Base-by-base conservation (phyloP, 306 rosid genomes). In the Dryas alaskensis region DNA sequence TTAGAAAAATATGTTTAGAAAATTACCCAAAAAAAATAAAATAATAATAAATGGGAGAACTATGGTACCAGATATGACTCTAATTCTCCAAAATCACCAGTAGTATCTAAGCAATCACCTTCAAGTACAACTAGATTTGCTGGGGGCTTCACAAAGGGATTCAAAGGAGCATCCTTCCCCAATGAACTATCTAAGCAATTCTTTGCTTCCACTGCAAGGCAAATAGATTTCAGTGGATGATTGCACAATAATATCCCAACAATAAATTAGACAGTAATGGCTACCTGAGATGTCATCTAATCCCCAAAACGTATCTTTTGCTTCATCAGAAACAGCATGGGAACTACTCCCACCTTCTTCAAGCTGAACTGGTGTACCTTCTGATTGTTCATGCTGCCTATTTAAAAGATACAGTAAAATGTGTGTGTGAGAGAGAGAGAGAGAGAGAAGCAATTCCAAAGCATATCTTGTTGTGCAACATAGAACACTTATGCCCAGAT, bases 81-180 rank as follows among this genome's bases (percentile, higher is more conserved):
- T 81, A 92, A 81, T 74, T 94, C 99, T 75, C 96, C 94, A 8
- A 88, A 90, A 87, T 90, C 96, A 81, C 92, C 96, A 52, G 82
- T 70, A 31, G 88, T 70, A 77, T 92, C 99, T 74, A 94, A 81
- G 86, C 99, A 94, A 79, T 92, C 99, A 22, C 99, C 98, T 85
- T 94, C 99, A 25, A 92, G 95, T 69, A 94, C 97, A 76, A 92
- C 96, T 60, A 94, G 76, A 81, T 94, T 94, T 74, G 96, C 92
- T 11, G 98, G 99, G 65, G 99, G 89, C 82, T 90, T 92, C 60
- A 86, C 87, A 73, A 89, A 90, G 65, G 81, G 84, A 76, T 86
- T 81, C 76, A 81, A 82, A 80, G 76, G 69, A 67, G 79, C 76
- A 52, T 86, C 98, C 76, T 82, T 87, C 9, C 83, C 83, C 7